phyloP scores from a whole-genome alignment of 2,329 filamentous ascomycete genomes.

The Colletotrichum neosansevieriae region DNA sequence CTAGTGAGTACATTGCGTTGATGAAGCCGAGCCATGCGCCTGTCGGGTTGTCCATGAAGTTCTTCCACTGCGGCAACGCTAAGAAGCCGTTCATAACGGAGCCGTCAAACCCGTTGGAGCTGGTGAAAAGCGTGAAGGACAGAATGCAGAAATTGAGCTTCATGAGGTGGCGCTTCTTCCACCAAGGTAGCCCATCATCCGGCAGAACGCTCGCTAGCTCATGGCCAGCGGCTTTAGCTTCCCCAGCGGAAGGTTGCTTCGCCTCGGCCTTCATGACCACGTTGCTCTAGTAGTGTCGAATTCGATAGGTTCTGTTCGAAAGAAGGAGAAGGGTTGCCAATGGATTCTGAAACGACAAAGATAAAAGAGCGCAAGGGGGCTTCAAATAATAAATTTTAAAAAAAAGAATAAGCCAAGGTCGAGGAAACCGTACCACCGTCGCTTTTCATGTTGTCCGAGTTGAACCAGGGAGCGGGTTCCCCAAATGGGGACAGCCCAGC shows the following conservation, averaged over 20 bases:
- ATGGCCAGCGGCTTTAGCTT: slow-evolving; percentile 32
- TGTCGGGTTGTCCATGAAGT: slow-evolving; percentile 26
- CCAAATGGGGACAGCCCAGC: neutral
- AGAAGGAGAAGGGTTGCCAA: neutral
- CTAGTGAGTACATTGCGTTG: slow-evolving; percentile 50
- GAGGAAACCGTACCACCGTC: slow-evolving; percentile 7
- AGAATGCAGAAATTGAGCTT: slow-evolving; percentile 36
- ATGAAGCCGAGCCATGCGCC: slow-evolving; percentile 32
- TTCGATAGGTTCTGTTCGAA: neutral
- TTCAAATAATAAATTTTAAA: neutral
- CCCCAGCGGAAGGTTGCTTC: slow-evolving; percentile 7
- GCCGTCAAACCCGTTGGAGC: slow-evolving; percentile 37
- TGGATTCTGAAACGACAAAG: neutral
- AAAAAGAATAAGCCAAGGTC: neutral
- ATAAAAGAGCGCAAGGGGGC: too few relatives aligned
- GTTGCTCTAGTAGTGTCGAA: neutral
- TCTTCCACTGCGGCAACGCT: slow-evolving; percentile 32
- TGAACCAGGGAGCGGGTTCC: slow-evolving; percentile 18
- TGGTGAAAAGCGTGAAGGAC: slow-evolving; percentile 31
- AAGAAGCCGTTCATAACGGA: slow-evolving; percentile 39
- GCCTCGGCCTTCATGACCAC: neutral
- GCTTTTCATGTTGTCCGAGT: slow-evolving; percentile 20
- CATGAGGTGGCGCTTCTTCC: slow-evolving; percentile 29
- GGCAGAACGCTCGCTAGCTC: slow-evolving; percentile 35
- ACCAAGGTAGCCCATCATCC: slow-evolving; percentile 28